These are phyloP conservation scores for Hypoxylon sp. DNA, from an alignment of 2,329 filamentous ascomycete genomes.

Conservation along the genomic window DNA sequence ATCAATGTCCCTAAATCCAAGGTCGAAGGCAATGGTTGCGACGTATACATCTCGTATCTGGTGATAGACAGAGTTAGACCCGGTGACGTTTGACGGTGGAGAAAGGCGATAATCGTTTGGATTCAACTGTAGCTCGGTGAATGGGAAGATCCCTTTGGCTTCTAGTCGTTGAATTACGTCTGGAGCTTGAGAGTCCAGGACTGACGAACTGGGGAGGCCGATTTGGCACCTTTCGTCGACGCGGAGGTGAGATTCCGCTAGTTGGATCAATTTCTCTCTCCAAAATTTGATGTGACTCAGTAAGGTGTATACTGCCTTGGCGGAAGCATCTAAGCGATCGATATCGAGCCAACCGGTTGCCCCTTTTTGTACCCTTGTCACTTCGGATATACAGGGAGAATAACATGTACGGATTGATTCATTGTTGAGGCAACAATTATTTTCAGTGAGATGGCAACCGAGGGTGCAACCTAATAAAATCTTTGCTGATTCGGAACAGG, in stretches of 20 bases:
- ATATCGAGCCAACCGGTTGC: no score
- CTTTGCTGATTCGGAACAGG: conserved; percentile 7
- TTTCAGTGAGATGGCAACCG: not conserved
- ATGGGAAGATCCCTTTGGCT: conserved; percentile 4
- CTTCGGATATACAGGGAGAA: not conserved
- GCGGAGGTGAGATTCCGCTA: not conserved
- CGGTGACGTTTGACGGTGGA: not conserved
- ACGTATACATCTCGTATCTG: not conserved
- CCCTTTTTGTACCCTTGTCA: not conserved
- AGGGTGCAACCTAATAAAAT: not conserved
- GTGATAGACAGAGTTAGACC: conserved; percentile 5
- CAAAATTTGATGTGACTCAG: conserved; percentile 6
- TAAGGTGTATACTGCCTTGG: not conserved
- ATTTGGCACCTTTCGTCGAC: not conserved
- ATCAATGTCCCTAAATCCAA: conserved; percentile 20
- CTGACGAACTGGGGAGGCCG: not conserved
- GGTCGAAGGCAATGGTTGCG: conserved; percentile 4
- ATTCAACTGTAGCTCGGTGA: not conserved
- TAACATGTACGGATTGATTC: no score
- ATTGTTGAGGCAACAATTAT: no score
- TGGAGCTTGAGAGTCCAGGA: not conserved
- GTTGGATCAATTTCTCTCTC: not conserved
- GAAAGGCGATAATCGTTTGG: conserved; percentile 12
- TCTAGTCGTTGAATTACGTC: conserved; percentile 8
- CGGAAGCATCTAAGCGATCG: no score